Base-by-base conservation (phyloP, 139 green algal genomes). In the Chloropicon primus region DNA sequence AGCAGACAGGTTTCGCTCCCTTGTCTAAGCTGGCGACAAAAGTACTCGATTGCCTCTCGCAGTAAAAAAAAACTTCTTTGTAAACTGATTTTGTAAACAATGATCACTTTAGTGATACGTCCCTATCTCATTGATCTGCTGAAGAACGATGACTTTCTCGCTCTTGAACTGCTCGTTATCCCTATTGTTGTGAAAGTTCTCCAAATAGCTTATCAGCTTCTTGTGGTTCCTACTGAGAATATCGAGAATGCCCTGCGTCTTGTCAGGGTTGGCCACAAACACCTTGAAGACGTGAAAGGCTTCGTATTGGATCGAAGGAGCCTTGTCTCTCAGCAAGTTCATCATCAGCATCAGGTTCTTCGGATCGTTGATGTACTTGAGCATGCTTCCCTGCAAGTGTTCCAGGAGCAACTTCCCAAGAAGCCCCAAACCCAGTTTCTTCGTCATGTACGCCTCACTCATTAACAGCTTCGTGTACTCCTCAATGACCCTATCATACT, bases 201-300 rank as follows among this genome's bases (percentile, higher is more conserved):
- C 82, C 73, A 98, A 80, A 79, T 94, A 98, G 62, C 88, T 91
- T 22, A 98, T 87, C 77, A 98, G 86, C 85, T 96, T 97, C 1
- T 94, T 87, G 53, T 85, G 85, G 85, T 97, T 97, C 82, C 88
- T 90, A 22, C 80, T 77, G 53, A 98, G 87, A 72, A 97, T 93
- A 28, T 93, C 87, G 1, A 91, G 53, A 28, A 98, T 91, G 21
- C 86, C 75, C 73, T 83, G 76, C 1, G 92, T 88, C 87, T 98
- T 98, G 81, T 92, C 91, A 27, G 93, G 93, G 85, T 97, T 97
- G 72, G 92, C 94, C 72, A 98, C 94, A 90, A 98, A 97, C 53
- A 96, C 92, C 91, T 98, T 98, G 88, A 98, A 98, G 0, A 97
- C 92, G 82, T 98, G 94, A 83, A 97, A 98, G 0, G 94, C 94